Evolutionary conservation across 129 eudicot species (phyloP), one percentile per base, ranked within the genome.

Genomic region (Centrapalus pauciflorus): DNA sequence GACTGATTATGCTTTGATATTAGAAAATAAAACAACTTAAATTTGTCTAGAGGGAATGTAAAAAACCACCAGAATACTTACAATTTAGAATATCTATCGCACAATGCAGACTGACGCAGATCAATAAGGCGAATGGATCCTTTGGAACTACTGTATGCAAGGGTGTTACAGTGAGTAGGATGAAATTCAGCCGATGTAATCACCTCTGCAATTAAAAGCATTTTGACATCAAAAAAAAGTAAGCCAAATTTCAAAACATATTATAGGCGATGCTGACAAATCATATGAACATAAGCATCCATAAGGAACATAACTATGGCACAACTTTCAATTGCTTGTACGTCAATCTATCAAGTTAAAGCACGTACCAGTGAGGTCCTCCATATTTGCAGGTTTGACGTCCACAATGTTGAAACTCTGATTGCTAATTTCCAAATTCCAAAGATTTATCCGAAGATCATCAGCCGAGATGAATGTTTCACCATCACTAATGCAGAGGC

Each of bases 391-490:
- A 61, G 99, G 99, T 82, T 93, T 93, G 70, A 93, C 90, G 69
- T 93, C 99, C 34, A 93, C 96, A 74, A 93, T 89, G 65, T 93
- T 93, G 83, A 93, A 93, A 79, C 96, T 86, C 61, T 93, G 99
- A 67, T 86, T 86, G 74, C 95, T 93, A 43, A 86, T 93, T 71
- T 93, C 99, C 88, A 93, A 76, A 82, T 93, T 86, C 99, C 99
- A 93, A 58, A 93, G 99, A 74, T 93, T 86, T 80, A 93, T 89
- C 61, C 99, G 82, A 52, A 93, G 77, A 72, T 93, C 96, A 84
- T 93, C 99, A 52, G 99, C 99, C 68, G 99, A 93, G 66, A 93
- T 93, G 76, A 93, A 93, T 49, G 99, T 93, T 79, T 89, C 99
- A 50, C 95, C 95, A 75, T 93, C 99, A 76, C 99, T 93, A 76